Evolutionary conservation across 1,284 basidiomycete genomes (phyloP).

Genomic region (Somion occarium): DNA sequence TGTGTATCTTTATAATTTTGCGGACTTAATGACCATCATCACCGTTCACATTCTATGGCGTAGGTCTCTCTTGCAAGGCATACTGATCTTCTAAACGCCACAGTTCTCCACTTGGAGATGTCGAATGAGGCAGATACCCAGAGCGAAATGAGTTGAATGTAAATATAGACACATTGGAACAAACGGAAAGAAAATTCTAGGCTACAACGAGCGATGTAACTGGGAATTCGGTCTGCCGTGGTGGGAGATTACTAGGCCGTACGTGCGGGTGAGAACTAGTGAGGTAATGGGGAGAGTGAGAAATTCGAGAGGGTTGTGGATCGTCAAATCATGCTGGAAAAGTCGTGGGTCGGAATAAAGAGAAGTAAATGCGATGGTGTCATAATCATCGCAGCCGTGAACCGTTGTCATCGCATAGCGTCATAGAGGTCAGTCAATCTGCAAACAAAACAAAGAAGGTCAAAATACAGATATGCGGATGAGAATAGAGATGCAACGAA

Average conservation of each 20-base stretch:
- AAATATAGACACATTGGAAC: not conserved
- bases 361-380: not conserved
- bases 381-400: not conserved
- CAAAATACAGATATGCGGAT: not conserved
- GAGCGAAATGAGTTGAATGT: too few relatives aligned
- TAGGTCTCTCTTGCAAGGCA: too few relatives aligned
- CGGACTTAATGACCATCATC: too few relatives aligned
- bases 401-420: not conserved
- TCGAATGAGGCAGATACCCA: too few relatives aligned
- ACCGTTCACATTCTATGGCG: too few relatives aligned
- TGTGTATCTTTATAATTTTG: too few relatives aligned
- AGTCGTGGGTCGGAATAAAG: not conserved
- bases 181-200: not conserved
- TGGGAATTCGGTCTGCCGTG: not conserved
- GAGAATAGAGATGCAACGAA: not conserved
- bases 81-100: too few relatives aligned
- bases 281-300: not conserved
- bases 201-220: conserved; percentile 1
- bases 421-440: not conserved
- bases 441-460: not conserved
- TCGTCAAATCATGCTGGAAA: not conserved
- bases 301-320: not conserved
- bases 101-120: too few relatives aligned
- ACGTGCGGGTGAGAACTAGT: not conserved
- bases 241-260: not conserved